Base-by-base conservation (phyloP, 139 green algal species). In the Pleodorina starrii region DNA sequence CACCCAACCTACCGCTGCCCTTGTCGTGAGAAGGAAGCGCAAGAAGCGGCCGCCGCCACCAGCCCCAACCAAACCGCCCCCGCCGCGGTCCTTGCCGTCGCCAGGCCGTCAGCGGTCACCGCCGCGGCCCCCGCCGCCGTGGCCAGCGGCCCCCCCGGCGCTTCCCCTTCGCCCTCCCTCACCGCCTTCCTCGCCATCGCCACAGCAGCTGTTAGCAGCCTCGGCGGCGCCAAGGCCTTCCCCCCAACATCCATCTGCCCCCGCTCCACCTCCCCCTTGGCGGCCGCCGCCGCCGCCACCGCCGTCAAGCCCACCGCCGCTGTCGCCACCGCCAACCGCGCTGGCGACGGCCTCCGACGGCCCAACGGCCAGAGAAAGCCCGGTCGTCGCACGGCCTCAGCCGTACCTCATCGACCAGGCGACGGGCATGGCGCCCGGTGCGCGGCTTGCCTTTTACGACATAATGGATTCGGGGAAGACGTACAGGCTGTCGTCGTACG, bases 371-470 rank as follows among this genome's bases (percentile, higher is more conserved):
- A 54, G 12, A 57, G 35, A 17, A 3, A n/a, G n/a, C n/a, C n/a
- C n/a, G n/a, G n/a, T n/a, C n/a, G n/a, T n/a, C 36, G 63, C 7
- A 42, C n/a, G 5, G n/a, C 27, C n/a, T 14, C 35, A 48, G 69
- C 5, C 17, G 32, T 86, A 86, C 59, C 0, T n/a, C 4, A 19
- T 81, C 5, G 69, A 89, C 32, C 6, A 73, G 1, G 84, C 90
- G 32, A 93, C 91, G 2, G 97, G 97, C 54, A 96, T 97, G 84
- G 97, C 97, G 0, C 96, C 96, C 0, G 81, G 89, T 6, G 96
- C 96, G 16, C 93, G 92, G 51, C 57, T 99, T 4, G 96, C 94
- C 0, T 98, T 99, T 91, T 93, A 94, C 17, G 96, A 97, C 91
- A 92, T 91, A 25, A 80, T 78, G 68, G 69, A 40, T 46, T 0